Evolutionary conservation across 306 rosid genomes (phyloP), one percentile per base, ranked within the genome.

Genomic region (apple (Malus domestica)): DNA sequence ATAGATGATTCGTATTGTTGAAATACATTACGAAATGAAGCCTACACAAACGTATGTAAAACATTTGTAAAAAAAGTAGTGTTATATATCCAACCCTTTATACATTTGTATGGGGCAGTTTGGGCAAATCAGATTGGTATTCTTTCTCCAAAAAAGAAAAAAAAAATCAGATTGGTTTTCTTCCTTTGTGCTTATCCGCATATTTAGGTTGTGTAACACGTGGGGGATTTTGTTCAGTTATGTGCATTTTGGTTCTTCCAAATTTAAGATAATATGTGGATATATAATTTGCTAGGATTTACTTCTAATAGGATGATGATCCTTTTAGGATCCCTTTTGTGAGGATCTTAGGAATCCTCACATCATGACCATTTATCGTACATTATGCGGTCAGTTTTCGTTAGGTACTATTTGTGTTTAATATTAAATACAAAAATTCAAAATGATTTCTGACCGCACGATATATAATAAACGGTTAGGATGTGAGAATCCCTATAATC

Each of bases 161-260:
- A 27, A 2, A 27, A 27, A 27, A 27, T 71, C 42, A 33, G 8
- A 22, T 49, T 8, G 64, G 76, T 33, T 15, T 13, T 2, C 22
- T 1, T 8, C 2, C 33, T 16, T 68, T 57, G 3, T 68, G 62
- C 77, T 68, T 72, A 80, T 72, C 82, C 79, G 54, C 1, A n/a
- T 30, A 4, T 2, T 32, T 14, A 10, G 77, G 80, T 61, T 15
- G 74, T 44, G 35, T 67, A 81, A 76, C 79, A 76, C 79, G 77
- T 68, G 80, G 73, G 32, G n/a, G 51, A 54, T 19, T n/a, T 55
- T 19, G 27, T 33, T 78, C 38, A 22, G 54, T 33, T 9, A 2
- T 8, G 44, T 9, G 19, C 18, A 0, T 18, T n/a, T 44, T 13
- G 55, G 67, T 55, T 35, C 5, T 12, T 55, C 29, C 30, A 62